phyloP scores from a whole-genome alignment of 106 monocot genomes.

The Amphibolis antarctica region DNA sequence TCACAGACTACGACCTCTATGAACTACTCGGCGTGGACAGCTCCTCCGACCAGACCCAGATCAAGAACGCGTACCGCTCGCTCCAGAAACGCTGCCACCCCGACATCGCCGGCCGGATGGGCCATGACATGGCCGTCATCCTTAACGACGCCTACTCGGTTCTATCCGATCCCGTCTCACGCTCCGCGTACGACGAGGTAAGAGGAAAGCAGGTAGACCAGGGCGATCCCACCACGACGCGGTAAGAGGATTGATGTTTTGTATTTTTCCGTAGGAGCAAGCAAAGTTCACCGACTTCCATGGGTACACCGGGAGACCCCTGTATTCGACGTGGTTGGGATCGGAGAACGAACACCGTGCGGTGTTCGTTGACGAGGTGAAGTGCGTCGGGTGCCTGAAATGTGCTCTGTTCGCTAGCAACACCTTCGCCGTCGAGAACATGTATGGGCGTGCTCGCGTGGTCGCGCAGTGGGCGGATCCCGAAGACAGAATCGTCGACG shows the following conservation, averaged over 20 bases:
- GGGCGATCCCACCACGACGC: too few relatives aligned
- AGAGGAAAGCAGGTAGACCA: background rate
- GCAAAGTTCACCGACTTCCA: constrained; percentile 42
- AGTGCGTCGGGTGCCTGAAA: constrained; percentile 81
- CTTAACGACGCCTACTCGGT: constrained; percentile 82
- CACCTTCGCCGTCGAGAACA: constrained; percentile 77
- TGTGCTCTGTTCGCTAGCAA: constrained; percentile 66
- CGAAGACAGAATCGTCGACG: constrained; percentile 56
- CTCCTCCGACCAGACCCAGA: constrained; percentile 47
- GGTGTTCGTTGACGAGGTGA: constrained; percentile 79
- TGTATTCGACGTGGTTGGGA: constrained; percentile 70
- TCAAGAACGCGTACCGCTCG: constrained; percentile 72
- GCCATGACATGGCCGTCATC: constrained; percentile 80
- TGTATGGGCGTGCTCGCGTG: constrained; percentile 72
- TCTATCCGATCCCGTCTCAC: constrained; percentile 64
- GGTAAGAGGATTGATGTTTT: constrained; percentile 24
- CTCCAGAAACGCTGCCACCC: constrained; percentile 90
- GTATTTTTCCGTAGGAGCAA: constrained; percentile 35
- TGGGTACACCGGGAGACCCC: constrained; percentile 62
- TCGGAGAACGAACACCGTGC: constrained; percentile 47
- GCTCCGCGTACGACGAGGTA: constrained; percentile 67
- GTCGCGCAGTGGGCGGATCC: constrained; percentile 81
- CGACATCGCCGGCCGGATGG: constrained; percentile 64
- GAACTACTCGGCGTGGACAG: constrained; percentile 62
- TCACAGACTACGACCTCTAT: constrained; percentile 48